Evolutionary conservation across 1,284 basidiomycete genomes (phyloP).

Genomic region (Phellopilus nigrolimitatus): DNA sequence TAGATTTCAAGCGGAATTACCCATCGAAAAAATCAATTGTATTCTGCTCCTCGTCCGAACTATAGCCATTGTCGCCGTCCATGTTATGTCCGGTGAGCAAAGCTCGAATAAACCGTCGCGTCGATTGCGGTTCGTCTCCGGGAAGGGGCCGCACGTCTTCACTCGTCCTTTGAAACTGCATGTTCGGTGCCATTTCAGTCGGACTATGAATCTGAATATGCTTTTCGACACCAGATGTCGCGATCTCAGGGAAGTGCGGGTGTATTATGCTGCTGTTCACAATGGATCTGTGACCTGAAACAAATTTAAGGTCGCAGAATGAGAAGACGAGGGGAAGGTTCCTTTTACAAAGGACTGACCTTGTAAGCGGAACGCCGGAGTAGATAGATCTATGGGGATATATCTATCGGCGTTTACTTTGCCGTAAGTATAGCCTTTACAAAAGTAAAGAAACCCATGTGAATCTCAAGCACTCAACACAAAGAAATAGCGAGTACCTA

Average conservation of each 20-base stretch:
- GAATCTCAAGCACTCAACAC: not conserved
- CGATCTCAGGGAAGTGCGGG: constrained; percentile 59
- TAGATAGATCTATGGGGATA: constrained; percentile 52
- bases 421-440: constrained; percentile 45
- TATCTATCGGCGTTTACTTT: constrained; percentile 33
- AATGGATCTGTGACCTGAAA: constrained; percentile 64
- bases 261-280: constrained; percentile 71
- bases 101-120: constrained; percentile 1
- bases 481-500: constrained; percentile 37
- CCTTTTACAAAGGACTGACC: constrained; percentile 37
- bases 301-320: too few species aligned
- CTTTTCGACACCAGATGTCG: constrained; percentile 68
- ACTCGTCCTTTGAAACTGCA: constrained; percentile 39
- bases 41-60: constrained; percentile 3
- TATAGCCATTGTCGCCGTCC: not conserved
- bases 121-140: constrained; percentile 25
- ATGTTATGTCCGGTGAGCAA: not conserved
- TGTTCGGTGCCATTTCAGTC: constrained; percentile 46
- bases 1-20: too few species aligned
- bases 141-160: constrained; percentile 43
- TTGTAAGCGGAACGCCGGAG: constrained; percentile 50
- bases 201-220: constrained; percentile 65
- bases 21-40: constrained; percentile 16
- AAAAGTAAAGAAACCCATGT: not conserved
- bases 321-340: too few species aligned